Base-by-base conservation (phyloP, 176 grass and related monocot genomes). In the sorghum (Sorghum bicolor) region DNA sequence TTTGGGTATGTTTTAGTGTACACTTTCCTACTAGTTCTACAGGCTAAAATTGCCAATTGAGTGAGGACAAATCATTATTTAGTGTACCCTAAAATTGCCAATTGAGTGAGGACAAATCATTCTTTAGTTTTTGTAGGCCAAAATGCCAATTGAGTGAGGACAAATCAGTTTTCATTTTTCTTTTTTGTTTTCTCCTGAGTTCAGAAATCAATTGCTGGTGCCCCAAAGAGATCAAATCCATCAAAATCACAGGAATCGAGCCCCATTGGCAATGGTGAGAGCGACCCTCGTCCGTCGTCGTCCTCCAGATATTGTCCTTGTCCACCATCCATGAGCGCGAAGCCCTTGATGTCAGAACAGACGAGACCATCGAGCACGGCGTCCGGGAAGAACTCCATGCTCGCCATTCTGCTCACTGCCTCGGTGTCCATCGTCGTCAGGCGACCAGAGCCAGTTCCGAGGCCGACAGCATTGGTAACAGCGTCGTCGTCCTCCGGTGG, bases 241-340 rank as follows among this genome's bases (percentile, higher is more conserved):
- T 73, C 84, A 0, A 94, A 89, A 30, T 73, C 88, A 43, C 84
- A 91, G 20, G 70, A 72, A 62, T 89, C 69, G 65, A 85, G 53
- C 19, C 70, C 85, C 69, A 85, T 45, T 3, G 81, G 87, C 74
- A 83, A 45, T 3, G 81, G 87, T 8, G 84, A 80, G 19, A 84
- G 32, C 37, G 19, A 37, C 8, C 80, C 84, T 62, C 72, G 67
- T 10, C 30, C 80, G 33, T 89, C 81, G 16, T 82, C 80, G n/a
- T 87, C 80, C 8, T 82, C 89, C 26, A 65, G 6, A 68, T 12
- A 17, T 3, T 33, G 67, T 63, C 65, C 77, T 3, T n/a, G 67
- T 63, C 71, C 77, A 82, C 71, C 77, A 82, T 63, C 15, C n/a
- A 69, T 10, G 78, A 82, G 29, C 41, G 79, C 20, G 29, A 62